A percentile compares a stretch with the other conserved stretches of the same genome.
Conservation (phyloP, 1,139 yeast genomes). For the Tardiomyces blankii region DNA sequence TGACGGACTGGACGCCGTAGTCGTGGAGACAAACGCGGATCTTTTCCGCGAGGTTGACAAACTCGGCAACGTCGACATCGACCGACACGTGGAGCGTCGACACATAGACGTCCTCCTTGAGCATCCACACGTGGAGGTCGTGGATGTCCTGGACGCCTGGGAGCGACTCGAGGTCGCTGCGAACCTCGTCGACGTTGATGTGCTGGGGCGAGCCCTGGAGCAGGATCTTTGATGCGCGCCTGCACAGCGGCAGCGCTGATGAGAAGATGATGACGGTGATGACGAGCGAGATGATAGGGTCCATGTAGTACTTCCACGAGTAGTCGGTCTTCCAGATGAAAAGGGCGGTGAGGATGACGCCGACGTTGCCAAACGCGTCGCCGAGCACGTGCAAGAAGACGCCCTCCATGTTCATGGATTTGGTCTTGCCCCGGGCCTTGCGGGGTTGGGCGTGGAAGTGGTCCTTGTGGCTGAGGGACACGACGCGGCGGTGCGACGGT, state of each 20-base stretch:
- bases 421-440: conserved; percentile 17
- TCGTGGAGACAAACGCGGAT: conserved; percentile 73
- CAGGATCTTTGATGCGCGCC: conserved; percentile 75
- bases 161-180: conserved; percentile 50
- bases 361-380: conserved; percentile 91
- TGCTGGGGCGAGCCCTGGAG: conserved; percentile 87
- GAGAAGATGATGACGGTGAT: conserved; percentile 84
- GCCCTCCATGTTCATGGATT: conserved; percentile 90
- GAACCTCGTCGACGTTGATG: conserved; percentile 65
- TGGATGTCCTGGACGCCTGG: conserved; percentile 77
- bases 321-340: conserved; percentile 91
- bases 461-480: conserved; percentile 17
- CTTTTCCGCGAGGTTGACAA: conserved; percentile 58
- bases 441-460: conserved; percentile 31
- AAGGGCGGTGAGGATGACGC: conserved; percentile 81
- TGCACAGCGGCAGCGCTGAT: conserved; percentile 83
- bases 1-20: conserved; percentile 85
- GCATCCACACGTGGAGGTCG: conserved; percentile 94
- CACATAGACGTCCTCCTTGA: conserved; percentile 76
- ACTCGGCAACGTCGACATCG: conserved; percentile 49
- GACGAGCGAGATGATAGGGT: conserved; percentile 74
- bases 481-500: conserved; percentile 7
- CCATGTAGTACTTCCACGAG: conserved; percentile 78
- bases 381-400: conserved; percentile 92
- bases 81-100: conserved; percentile 86